These are phyloP conservation scores for Cercis canadensis DNA, from an alignment of 306 rosid species.

Conservation along the genomic window DNA sequence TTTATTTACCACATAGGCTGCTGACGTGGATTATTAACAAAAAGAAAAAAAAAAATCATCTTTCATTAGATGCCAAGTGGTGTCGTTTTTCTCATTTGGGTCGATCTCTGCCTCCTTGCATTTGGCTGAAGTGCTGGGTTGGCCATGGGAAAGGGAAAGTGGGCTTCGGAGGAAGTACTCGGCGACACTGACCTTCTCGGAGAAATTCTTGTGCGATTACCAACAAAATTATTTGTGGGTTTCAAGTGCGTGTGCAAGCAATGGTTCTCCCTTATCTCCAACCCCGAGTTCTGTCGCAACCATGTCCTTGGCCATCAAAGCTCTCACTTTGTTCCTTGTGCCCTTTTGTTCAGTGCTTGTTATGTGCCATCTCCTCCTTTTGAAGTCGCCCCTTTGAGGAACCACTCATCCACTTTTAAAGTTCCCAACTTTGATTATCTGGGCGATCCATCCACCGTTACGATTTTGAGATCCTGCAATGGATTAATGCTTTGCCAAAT, in stretches of 20 bases:
- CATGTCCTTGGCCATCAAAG: not conserved
- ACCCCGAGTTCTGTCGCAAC: not conserved
- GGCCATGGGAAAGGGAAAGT: too few species aligned
- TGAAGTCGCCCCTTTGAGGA: not conserved
- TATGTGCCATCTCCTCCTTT: not conserved
- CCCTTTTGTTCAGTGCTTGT: not conserved
- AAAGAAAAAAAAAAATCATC: too few species aligned
- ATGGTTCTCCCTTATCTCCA: not conserved
- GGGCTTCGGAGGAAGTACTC: not conserved
- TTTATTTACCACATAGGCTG: too few species aligned
- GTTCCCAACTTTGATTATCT: slow-evolving; percentile 1
- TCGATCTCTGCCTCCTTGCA: too few species aligned
- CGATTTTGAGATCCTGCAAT: not conserved
- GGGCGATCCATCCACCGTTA: not conserved
- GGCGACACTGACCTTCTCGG: not conserved
- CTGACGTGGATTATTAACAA: too few species aligned
- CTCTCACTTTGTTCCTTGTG: not conserved
- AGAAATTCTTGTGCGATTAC: not conserved
- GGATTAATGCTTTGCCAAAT: not conserved
- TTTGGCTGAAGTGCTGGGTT: too few species aligned
- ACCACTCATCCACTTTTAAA: not conserved
- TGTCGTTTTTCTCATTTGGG: too few species aligned
- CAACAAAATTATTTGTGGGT: not conserved
- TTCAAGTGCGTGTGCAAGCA: not conserved
- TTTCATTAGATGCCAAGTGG: too few species aligned